These are phyloP conservation scores for Scheffersomyces segobiensis DNA, from an alignment of 1,139 yeast genomes.

Conservation along the genomic window DNA sequence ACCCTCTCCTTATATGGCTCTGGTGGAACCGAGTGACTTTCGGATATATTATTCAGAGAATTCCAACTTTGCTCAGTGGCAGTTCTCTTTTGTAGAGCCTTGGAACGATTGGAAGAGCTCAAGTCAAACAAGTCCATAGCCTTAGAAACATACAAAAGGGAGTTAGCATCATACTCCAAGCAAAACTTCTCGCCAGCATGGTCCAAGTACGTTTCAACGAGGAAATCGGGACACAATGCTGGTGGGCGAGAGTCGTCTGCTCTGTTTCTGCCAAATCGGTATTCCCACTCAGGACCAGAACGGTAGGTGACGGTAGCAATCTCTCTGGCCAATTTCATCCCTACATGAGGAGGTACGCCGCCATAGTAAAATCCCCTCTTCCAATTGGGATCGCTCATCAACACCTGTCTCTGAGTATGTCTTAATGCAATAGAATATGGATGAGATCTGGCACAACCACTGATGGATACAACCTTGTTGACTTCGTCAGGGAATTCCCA, in stretches of 20 bases:
- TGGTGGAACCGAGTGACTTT: constrained; percentile 44
- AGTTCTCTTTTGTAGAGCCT: constrained; percentile 42
- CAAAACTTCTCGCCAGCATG: constrained; percentile 96
- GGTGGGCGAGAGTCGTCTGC: constrained; percentile 80
- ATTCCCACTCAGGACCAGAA: constrained; percentile 97
- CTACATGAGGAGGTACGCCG: constrained; percentile 83
- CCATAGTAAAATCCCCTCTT: constrained; percentile 83
- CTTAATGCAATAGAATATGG: constrained; percentile 94
- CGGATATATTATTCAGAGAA: constrained; percentile 8
- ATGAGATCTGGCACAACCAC: constrained; percentile 92
- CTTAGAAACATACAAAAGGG: constrained; percentile 80
- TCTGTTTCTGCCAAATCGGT: constrained; percentile 83
- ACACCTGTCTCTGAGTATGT: constrained; percentile 87
- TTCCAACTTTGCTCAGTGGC: constrained; percentile 32
- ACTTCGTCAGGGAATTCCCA: constrained; percentile 81
- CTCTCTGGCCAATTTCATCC: constrained; percentile 92
- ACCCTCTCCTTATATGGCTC: constrained; percentile 58
- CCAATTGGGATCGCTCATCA: constrained; percentile 96
- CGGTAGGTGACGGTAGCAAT: constrained; percentile 93
- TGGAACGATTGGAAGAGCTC: constrained; percentile 49
- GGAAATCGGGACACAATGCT: constrained; percentile 88
- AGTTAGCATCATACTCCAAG: constrained; percentile 87
- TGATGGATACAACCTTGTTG: constrained; percentile 68
- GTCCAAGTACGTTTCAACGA: constrained; percentile 88
- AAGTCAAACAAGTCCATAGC: constrained; percentile 94